phyloP scores from a whole-genome alignment of 305 asterid genomes.

The Fraxinus greggii region DNA sequence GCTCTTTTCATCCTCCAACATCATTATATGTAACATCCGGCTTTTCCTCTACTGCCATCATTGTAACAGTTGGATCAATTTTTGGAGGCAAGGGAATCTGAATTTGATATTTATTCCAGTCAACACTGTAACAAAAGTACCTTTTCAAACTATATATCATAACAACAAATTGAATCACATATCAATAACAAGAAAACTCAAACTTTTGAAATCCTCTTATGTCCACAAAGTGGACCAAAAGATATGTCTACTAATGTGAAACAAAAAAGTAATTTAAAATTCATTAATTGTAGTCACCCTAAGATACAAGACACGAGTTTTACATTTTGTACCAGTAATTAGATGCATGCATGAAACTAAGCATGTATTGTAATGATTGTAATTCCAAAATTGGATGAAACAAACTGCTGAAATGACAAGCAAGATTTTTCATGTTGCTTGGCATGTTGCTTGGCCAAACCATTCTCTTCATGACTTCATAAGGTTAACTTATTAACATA shows the following conservation, averaged over 20 bases:
- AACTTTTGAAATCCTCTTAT: background rate
- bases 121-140: constrained; percentile 58
- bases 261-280: background rate
- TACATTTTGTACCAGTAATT: background rate
- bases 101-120: constrained; percentile 89
- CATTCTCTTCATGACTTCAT: background rate
- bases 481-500: background rate
- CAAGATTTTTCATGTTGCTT: background rate
- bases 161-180: background rate
- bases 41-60: constrained; percentile 99
- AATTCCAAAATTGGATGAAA: background rate
- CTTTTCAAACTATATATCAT: constrained; percentile 23
- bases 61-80: constrained; percentile 96
- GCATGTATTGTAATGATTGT: background rate
- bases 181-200: constrained; percentile 1
- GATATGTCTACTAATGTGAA: background rate
- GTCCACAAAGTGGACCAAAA: background rate
- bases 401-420: background rate
- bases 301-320: background rate
- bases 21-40: constrained; percentile 55
- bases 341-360: background rate
- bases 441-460: constrained; percentile 3
- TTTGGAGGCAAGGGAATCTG: constrained; percentile 96
- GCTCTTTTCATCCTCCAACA: constrained; percentile 70
- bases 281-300: background rate